Conservation (phyloP, 164 flowering plant genomes). For the Vitis riparia region DNA sequence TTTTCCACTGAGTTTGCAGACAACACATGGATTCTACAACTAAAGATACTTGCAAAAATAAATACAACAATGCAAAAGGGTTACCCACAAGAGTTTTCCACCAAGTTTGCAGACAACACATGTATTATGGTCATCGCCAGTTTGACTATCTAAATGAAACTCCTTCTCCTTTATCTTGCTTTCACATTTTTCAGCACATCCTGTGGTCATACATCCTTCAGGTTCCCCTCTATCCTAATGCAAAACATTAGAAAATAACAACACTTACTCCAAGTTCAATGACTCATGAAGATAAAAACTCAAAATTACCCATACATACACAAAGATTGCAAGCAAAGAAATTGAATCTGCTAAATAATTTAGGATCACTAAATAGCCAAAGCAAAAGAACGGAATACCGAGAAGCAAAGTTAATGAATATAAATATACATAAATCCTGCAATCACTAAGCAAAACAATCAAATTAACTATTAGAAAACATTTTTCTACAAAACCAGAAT, state of each 20-base stretch:
- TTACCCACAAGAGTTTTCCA: conserved; percentile 63
- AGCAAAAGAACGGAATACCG: too few species aligned
- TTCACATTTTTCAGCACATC: conserved; percentile 19
- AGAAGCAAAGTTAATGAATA: too few species aligned
- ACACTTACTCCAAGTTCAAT: conserved; percentile 3
- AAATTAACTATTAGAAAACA: too few species aligned
- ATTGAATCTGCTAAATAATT: neutral
- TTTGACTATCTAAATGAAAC: conserved; percentile 12
- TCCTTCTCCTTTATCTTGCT: conserved; percentile 1
- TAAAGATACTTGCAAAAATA: neutral
- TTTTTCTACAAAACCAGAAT: too few species aligned
- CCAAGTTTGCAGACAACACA: conserved; percentile 53
- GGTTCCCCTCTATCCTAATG: conserved; percentile 47
- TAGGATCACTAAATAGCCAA: too few species aligned
- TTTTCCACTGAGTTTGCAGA: too few species aligned
- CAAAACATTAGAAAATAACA: conserved; percentile 18
- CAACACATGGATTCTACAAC: too few species aligned
- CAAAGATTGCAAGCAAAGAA: neutral
- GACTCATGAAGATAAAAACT: neutral
- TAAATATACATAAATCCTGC: too few species aligned
- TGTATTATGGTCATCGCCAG: conserved; percentile 21
- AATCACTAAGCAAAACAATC: too few species aligned
- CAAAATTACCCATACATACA: too few species aligned
- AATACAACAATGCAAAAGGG: neutral
- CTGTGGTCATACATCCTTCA: conserved; percentile 17